Evolutionary conservation across 176 grass and related monocot genomes (phyloP).

Genomic region (Oryza australiensis): DNA sequence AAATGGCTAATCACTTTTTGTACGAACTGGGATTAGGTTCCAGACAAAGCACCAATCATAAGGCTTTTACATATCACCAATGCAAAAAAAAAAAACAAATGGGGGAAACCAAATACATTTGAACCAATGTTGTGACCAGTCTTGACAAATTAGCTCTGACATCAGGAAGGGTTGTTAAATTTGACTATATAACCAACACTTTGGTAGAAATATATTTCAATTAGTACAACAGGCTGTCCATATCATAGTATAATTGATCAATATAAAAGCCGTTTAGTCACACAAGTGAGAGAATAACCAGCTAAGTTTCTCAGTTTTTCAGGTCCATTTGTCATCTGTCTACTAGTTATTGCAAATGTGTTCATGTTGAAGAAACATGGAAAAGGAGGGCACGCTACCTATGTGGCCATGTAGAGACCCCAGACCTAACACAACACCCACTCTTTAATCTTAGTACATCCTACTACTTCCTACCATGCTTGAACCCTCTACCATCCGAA

Average conservation of each 20-base stretch:
- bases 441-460: constrained; percentile 20
- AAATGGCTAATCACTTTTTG: constrained; percentile 43
- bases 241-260: constrained; percentile 38
- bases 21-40: constrained; percentile 50
- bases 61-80: constrained; percentile 48
- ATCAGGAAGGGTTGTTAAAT: constrained; percentile 40
- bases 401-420: constrained; percentile 34
- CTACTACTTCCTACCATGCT: constrained; percentile 22
- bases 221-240: constrained; percentile 36
- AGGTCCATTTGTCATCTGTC: constrained; percentile 32
- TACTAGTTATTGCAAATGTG: constrained; percentile 26
- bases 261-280: constrained; percentile 18
- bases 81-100: constrained; percentile 21
- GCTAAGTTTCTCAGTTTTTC: constrained; percentile 22
- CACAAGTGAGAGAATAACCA: constrained; percentile 1
- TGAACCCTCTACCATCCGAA: not conserved
- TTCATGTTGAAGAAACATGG: constrained; percentile 31
- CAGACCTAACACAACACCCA: constrained; percentile 40
- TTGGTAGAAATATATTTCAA: constrained; percentile 13
- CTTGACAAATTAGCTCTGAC: constrained; percentile 35
- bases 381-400: constrained; percentile 28
- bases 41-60: constrained; percentile 33
- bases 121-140: constrained; percentile 9
- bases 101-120: constrained; percentile 37
- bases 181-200: constrained; percentile 35